Percentiles rank a stretch among this genome's conserved stretches.
Conservation (phyloP, 2,329 filamentous ascomycete genomes). For the Xylaria sp. region DNA sequence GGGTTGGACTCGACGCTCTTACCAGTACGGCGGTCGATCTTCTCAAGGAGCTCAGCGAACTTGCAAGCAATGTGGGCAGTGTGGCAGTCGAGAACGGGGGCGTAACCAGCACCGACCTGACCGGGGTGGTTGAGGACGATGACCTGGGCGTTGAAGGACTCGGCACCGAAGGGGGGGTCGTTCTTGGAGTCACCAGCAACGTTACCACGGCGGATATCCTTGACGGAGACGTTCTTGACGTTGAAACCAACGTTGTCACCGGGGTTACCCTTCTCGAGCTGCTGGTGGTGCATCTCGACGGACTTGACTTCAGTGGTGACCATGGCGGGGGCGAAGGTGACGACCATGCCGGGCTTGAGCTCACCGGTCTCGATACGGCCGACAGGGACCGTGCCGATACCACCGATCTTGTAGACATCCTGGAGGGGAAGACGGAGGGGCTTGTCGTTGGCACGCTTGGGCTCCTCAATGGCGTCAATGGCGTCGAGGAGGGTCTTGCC, state of each 20-base stretch:
- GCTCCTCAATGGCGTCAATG: slow-evolving; percentile 92
- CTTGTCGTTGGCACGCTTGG: slow-evolving; percentile 94
- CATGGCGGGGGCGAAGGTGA: slow-evolving; percentile 97
- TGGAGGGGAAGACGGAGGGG: slow-evolving; percentile 99
- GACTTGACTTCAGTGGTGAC: slow-evolving; percentile 99
- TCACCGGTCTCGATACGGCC: slow-evolving; percentile 99
- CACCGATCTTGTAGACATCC: slow-evolving; percentile 99
- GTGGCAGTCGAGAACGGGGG: slow-evolving; percentile 99
- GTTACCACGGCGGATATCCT: slow-evolving; percentile 99
- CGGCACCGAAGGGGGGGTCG: slow-evolving; percentile 83
- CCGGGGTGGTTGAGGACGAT: slow-evolving; percentile 99
- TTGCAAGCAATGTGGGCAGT: slow-evolving; percentile 99
- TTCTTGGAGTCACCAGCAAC: slow-evolving; percentile 99
- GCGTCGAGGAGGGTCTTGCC: slow-evolving; percentile 99
- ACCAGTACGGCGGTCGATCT: slow-evolving; percentile 99
- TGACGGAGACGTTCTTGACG: slow-evolving; percentile 99
- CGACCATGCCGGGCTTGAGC: slow-evolving; percentile 88
- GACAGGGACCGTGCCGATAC: slow-evolving; percentile 99
- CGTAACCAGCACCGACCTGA: slow-evolving; percentile 98
- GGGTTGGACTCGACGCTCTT: slow-evolving; percentile 87
- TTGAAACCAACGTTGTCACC: slow-evolving; percentile 99
- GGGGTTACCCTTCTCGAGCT: slow-evolving; percentile 88
- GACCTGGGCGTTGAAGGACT: slow-evolving; percentile 99
- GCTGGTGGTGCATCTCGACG: slow-evolving; percentile 99
- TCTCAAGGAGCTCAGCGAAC: slow-evolving; percentile 98